Percentiles rank a stretch among this genome's conserved stretches.
phyloP scores from a whole-genome alignment of 2,329 filamentous ascomycete species.

The Neodidymelliopsis sp. region DNA sequence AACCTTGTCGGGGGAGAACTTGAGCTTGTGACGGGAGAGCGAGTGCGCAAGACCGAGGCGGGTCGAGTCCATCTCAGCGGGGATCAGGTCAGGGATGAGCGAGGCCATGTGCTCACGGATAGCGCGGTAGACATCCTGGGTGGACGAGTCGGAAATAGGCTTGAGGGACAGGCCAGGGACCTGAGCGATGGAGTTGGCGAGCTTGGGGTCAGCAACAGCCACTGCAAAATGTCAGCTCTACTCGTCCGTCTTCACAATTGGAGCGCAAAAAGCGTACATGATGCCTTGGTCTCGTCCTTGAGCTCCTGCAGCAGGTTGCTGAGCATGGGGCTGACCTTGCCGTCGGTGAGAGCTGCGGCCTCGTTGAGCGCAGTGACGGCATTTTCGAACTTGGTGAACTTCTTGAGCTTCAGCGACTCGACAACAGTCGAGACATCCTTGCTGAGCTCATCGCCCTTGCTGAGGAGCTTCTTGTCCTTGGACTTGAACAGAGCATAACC shows the following conservation, averaged over 20 bases:
- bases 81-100: conserved; percentile 85
- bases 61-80: conserved; percentile 91
- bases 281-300: conserved; percentile 97
- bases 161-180: conserved; percentile 86
- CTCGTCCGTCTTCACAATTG: not conserved
- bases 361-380: conserved; percentile 90
- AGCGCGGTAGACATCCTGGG: conserved; percentile 89
- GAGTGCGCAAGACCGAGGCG: conserved; percentile 95
- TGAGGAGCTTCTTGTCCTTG: conserved; percentile 97
- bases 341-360: conserved; percentile 77
- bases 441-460: conserved; percentile 79
- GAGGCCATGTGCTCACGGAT: conserved; percentile 91
- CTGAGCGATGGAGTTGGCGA: conserved; percentile 90
- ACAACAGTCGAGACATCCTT: conserved; percentile 84
- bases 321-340: conserved; percentile 91
- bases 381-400: conserved; percentile 96
- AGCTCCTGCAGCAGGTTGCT: conserved; percentile 82
- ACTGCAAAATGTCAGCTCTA: conserved; percentile 51
- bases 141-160: conserved; percentile 80
- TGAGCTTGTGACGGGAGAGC: conserved; percentile 90
- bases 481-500: conserved; percentile 99
- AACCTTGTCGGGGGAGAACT: conserved; percentile 98
- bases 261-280: conserved; percentile 50
- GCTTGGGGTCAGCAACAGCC: conserved; percentile 91
- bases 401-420: conserved; percentile 93